A percentile compares a stretch with the other conserved stretches of the same genome.
phyloP scores from a whole-genome alignment of 1,284 basidiomycete genomes.

The Vanrija pseudolonga region DNA sequence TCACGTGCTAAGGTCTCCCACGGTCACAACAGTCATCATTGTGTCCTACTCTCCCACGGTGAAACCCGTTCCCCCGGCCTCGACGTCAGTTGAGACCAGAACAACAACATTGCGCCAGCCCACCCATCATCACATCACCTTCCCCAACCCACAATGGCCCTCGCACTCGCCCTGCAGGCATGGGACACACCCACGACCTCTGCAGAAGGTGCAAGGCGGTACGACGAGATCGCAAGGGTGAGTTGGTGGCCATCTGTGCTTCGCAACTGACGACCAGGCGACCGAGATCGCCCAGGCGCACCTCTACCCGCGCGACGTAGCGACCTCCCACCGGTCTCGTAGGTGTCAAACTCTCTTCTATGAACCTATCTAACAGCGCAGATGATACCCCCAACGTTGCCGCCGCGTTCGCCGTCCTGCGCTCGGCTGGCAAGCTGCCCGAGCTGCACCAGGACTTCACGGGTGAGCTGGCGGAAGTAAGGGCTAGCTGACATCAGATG shows the following conservation, averaged over 20 bases:
- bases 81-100: neutral
- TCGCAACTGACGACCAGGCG: constrained; percentile 20
- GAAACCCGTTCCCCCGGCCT: neutral
- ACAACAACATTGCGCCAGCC: neutral
- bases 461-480: constrained; percentile 12
- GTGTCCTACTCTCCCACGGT: no score
- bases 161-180: constrained; percentile 22
- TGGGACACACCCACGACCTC: constrained; percentile 36
- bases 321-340: neutral
- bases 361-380: neutral
- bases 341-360: neutral
- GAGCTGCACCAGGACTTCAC: constrained; percentile 30
- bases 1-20: no score
- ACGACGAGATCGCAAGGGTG: constrained; percentile 25
- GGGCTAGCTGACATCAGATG: constrained; percentile 16
- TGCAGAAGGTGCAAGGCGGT: constrained; percentile 21
- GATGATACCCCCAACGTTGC: constrained; percentile 27
- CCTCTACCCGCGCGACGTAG: constrained; percentile 27
- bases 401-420: constrained; percentile 22
- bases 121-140: no score
- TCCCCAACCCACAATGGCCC: constrained; percentile 21
- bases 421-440: constrained; percentile 8
- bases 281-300: constrained; percentile 16
- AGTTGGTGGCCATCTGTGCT: neutral
- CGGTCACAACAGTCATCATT: no score